Evolutionary conservation across 495 filamentous ascomycete species (phyloP).

Genomic region (Glutinoglossum americanum): DNA sequence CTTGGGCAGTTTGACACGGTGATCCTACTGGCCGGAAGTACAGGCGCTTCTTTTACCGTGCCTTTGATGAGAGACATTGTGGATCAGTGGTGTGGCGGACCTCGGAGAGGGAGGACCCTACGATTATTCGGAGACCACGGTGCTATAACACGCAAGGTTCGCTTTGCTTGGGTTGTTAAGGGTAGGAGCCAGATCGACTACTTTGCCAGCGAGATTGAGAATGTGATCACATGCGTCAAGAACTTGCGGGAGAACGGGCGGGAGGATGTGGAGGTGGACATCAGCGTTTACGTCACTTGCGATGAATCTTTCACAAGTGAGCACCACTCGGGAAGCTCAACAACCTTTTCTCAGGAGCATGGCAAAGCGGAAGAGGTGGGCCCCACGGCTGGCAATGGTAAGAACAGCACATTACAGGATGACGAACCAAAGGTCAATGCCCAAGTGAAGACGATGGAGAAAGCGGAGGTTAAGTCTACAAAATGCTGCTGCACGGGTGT

Average conservation of each 20-base stretch:
- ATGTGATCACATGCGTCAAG: conserved; percentile 30
- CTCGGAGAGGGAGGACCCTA: conserved; percentile 3
- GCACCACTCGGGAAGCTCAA: neutral
- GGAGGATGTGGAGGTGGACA: conserved; percentile 22
- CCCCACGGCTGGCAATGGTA: conserved; percentile 13
- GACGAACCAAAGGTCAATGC: neutral
- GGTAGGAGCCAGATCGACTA: conserved; percentile 44
- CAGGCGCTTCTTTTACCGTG: conserved; percentile 31
- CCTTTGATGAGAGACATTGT: conserved; percentile 32
- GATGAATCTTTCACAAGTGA: conserved; percentile 21
- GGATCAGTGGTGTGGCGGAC: conserved; percentile 15
- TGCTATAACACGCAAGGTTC: conserved; percentile 37
- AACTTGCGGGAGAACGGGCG: conserved; percentile 12
- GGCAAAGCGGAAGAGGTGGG: conserved; percentile 13
- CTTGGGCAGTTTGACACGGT: conserved; percentile 35
- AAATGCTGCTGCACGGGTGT: conserved; percentile 30
- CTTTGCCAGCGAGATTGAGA: conserved; percentile 39
- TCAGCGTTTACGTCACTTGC: conserved; percentile 40
- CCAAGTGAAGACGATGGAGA: neutral
- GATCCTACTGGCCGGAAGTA: conserved; percentile 39
- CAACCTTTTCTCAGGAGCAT: neutral
- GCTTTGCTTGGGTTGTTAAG: conserved; percentile 56
- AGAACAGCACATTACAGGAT: neutral
- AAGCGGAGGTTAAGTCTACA: neutral
- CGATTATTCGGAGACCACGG: conserved; percentile 14